Percentiles rank a stretch among this genome's conserved stretches.
Evolutionary conservation across 495 filamentous ascomycete species (phyloP).

Genomic region (Hyaloscypha hepaticicola): DNA sequence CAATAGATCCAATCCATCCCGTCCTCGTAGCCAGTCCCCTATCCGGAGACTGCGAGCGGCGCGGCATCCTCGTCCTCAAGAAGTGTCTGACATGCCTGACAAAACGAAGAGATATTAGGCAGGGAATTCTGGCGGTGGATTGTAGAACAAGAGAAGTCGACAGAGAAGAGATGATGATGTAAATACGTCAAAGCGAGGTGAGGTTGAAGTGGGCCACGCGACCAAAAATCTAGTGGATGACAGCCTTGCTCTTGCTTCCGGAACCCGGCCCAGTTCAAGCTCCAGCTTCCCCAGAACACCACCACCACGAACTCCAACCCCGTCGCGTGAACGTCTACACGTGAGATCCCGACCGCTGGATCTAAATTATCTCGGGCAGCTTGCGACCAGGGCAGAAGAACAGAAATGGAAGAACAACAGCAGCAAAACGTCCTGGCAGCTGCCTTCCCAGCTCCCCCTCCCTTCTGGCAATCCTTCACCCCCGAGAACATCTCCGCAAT

Average conservation of each 20-base stretch:
- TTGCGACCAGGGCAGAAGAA: background rate
- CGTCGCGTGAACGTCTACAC: background rate
- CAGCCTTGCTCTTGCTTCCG: background rate
- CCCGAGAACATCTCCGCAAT: slow-evolving; percentile 69
- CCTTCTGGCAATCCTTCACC: slow-evolving; percentile 89
- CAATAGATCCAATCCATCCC: slow-evolving; percentile 39
- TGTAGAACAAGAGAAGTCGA: background rate
- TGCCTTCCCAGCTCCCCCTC: slow-evolving; percentile 79
- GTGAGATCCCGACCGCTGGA: background rate
- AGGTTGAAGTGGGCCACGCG: background rate
- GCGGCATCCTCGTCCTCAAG: slow-evolving; percentile 21
- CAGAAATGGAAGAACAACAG: slow-evolving; percentile 53
- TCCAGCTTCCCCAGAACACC: background rate
- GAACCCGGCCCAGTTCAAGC: no score
- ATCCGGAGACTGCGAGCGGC: slow-evolving; percentile 12
- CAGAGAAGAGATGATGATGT: background rate
- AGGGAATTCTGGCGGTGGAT: background rate
- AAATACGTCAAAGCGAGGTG: no score
- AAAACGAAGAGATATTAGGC: background rate
- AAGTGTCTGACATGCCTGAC: background rate
- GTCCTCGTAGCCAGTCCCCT: slow-evolving; percentile 17
- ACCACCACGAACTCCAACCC: background rate
- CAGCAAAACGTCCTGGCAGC: slow-evolving; percentile 45
- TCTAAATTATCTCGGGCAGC: background rate
- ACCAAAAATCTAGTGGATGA: background rate